Evolutionary conservation across 1,139 yeast species (phyloP).

Genomic region (Candida labiduridarum): DNA sequence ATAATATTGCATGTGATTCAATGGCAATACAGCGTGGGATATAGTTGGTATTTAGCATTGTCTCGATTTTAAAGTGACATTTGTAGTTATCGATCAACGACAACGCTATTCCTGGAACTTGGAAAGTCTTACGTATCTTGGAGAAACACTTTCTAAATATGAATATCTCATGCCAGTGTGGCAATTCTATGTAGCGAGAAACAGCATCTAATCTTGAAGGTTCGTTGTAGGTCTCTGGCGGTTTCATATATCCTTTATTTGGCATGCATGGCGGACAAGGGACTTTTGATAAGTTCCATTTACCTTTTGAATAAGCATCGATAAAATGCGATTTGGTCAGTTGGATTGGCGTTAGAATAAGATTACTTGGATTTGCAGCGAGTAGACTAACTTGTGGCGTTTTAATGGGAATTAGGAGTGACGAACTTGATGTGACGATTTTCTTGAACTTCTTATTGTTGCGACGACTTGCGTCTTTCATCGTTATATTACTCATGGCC

Average conservation of each 20-base stretch:
- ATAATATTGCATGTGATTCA: conserved; percentile 68
- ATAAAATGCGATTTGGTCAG: conserved; percentile 62
- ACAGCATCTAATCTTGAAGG: conserved; percentile 43
- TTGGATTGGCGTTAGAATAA: conserved; percentile 30
- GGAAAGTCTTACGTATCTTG: conserved; percentile 37
- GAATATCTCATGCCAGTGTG: conserved; percentile 53
- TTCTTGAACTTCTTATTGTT: conserved; percentile 2
- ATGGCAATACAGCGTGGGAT: conserved; percentile 59
- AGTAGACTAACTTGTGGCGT: conserved; percentile 5
- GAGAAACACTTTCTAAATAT: conserved; percentile 43
- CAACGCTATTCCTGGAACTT: conserved; percentile 55
- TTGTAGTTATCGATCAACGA: conserved; percentile 54
- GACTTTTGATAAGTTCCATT: conserved; percentile 57
- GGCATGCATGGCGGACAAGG: conserved; percentile 57
- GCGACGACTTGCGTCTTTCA: background rate
- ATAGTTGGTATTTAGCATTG: conserved; percentile 46
- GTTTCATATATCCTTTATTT: conserved; percentile 51
- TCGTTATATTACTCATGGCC: conserved; percentile 1
- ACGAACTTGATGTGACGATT: background rate
- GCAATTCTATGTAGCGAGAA: conserved; percentile 37
- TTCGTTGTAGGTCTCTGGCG: conserved; percentile 61
- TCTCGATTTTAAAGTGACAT: conserved; percentile 53
- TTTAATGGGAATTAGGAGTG: background rate
- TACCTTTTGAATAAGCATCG: conserved; percentile 62
- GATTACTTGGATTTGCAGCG: conserved; percentile 17